These are phyloP conservation scores for Suillus luteus DNA, from an alignment of 768 basidiomycete species.

Conservation along the genomic window DNA sequence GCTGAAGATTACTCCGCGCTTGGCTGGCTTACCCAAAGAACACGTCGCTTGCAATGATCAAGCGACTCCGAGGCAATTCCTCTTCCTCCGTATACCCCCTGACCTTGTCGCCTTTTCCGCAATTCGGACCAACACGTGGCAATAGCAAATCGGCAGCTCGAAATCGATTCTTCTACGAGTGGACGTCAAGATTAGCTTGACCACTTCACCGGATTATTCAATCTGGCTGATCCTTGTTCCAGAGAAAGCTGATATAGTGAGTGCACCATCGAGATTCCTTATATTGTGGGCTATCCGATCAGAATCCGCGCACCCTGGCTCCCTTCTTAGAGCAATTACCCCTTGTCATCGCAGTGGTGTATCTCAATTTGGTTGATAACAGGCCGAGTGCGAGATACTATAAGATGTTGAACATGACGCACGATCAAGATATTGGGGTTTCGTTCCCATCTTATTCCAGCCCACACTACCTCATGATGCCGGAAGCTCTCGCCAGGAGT, in stretches of 20 bases:
- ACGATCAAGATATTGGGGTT: slow-evolving; percentile 29
- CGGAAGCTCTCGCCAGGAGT: slow-evolving; percentile 31
- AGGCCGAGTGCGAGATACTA: slow-evolving; percentile 20
- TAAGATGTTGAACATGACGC: slow-evolving; percentile 33
- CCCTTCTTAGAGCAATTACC: background rate
- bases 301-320: background rate
- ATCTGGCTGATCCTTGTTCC: background rate
- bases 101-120: background rate
- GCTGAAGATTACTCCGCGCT: background rate
- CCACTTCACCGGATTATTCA: background rate
- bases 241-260: background rate
- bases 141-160: background rate
- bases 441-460: slow-evolving; percentile 39
- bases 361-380: slow-evolving; percentile 22
- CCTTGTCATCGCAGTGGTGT: background rate
- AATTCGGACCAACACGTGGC: background rate
- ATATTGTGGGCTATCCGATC: background rate
- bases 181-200: no score
- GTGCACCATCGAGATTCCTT: background rate
- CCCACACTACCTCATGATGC: slow-evolving; percentile 28
- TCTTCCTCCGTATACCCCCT: background rate
- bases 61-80: background rate
- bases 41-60: background rate
- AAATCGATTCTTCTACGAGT: no score
- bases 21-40: background rate